phyloP scores from a whole-genome alignment of 495 filamentous ascomycete genomes.

The Parmelia sp. region DNA sequence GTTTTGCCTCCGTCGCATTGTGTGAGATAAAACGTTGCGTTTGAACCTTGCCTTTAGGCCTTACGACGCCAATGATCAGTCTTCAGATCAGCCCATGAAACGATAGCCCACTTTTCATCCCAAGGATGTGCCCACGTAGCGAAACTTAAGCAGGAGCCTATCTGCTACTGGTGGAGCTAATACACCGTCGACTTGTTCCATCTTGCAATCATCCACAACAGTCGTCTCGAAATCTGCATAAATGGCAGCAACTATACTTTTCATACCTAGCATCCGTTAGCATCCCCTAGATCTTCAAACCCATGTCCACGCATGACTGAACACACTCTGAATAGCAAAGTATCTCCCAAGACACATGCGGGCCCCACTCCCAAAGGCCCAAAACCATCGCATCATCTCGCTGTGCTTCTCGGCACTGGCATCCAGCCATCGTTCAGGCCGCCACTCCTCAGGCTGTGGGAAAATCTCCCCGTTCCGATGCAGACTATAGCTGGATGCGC shows the following conservation, averaged over 20 bases:
- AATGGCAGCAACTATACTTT: neutral
- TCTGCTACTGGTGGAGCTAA: neutral
- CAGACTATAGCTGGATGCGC: neutral
- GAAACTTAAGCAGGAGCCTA: neutral
- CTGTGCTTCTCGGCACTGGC: conserved; percentile 31
- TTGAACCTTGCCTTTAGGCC: neutral
- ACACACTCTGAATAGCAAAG: conserved; percentile 34
- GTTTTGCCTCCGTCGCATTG: no score
- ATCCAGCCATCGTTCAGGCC: conserved; percentile 23
- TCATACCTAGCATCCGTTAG: neutral
- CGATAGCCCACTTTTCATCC: neutral
- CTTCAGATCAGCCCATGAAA: neutral
- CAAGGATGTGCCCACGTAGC: neutral
- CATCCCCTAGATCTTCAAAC: neutral
- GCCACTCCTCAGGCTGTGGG: neutral
- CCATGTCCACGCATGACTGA: neutral
- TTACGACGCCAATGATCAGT: neutral
- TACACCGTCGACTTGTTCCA: neutral
- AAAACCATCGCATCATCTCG: conserved; percentile 64
- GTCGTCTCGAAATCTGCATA: neutral
- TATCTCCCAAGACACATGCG: conserved; percentile 80
- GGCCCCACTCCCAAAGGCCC: conserved; percentile 78
- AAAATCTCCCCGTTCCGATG: neutral
- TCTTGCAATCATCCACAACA: neutral
- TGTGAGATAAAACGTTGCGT: no score